Conservation (phyloP, 169 alveolate species). For the Toxoplasma gondii region DNA sequence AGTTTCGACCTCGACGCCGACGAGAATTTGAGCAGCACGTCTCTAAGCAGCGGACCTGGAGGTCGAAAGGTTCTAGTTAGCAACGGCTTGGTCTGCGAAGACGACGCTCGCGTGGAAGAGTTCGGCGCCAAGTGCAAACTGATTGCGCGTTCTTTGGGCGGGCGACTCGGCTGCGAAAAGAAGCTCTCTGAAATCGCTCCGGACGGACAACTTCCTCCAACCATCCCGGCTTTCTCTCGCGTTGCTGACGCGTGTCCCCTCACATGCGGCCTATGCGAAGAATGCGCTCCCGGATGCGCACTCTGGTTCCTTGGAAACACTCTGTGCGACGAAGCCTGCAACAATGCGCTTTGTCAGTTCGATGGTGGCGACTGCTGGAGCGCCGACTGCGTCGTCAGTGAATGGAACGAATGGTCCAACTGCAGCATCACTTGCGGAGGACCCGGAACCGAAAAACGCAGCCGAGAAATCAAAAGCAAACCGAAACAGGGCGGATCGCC, state of each 20-base stretch:
- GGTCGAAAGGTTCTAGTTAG: slow-evolving; percentile 29
- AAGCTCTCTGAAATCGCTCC: slow-evolving; percentile 71
- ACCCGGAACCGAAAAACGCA: slow-evolving; percentile 58
- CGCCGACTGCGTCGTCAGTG: slow-evolving; percentile 74
- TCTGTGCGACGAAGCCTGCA: slow-evolving; percentile 75
- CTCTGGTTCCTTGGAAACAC: slow-evolving; percentile 78
- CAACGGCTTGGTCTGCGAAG: slow-evolving; percentile 75
- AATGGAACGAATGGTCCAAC: slow-evolving; percentile 81
- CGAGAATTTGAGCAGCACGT: background rate
- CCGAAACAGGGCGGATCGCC: slow-evolving; percentile 71
- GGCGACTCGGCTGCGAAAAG: slow-evolving; percentile 76
- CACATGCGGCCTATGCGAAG: slow-evolving; percentile 76
- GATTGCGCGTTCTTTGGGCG: slow-evolving; percentile 74
- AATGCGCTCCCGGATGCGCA: slow-evolving; percentile 79
- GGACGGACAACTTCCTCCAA: slow-evolving; percentile 63
- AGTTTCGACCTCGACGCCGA: background rate
- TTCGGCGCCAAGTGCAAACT: slow-evolving; percentile 75
- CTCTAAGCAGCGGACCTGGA: background rate
- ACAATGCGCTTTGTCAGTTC: slow-evolving; percentile 73
- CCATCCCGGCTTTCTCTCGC: slow-evolving; percentile 71
- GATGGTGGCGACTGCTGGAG: slow-evolving; percentile 29
- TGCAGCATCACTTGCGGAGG: slow-evolving; percentile 75
- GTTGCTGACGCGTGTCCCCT: slow-evolving; percentile 80
- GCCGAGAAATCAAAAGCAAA: slow-evolving; percentile 65
- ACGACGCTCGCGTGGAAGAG: slow-evolving; percentile 74